phyloP scores from a whole-genome alignment of 352 stramenopile species.

The Globisporangium echinulatum region DNA sequence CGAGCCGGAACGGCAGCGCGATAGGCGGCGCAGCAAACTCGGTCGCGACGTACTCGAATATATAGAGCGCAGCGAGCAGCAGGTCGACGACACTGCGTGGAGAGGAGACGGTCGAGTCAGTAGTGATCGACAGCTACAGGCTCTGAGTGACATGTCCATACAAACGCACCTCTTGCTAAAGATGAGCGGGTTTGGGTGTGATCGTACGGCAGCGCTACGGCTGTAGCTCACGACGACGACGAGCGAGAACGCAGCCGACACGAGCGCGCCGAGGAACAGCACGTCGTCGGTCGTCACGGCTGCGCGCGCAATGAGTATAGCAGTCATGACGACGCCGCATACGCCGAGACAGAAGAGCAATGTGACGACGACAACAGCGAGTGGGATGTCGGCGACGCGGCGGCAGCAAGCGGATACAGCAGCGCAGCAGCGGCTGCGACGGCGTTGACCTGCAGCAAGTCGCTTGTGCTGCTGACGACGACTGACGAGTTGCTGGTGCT shows the following conservation, averaged over 20 bases:
- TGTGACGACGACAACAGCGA: constrained; percentile 26
- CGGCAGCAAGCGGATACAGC: neutral
- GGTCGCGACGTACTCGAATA: constrained; percentile 70
- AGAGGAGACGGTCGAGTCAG: neutral
- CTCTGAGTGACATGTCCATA: too few species aligned
- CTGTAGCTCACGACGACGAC: constrained; percentile 70
- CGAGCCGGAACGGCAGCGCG: constrained; percentile 50
- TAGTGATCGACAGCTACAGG: neutral
- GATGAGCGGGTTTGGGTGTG: constrained; percentile 81
- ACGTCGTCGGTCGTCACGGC: constrained; percentile 45
- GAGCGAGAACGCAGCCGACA: constrained; percentile 65
- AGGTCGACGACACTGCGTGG: constrained; percentile 57
- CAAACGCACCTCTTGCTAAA: constrained; percentile 68
- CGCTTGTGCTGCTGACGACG: constrained; percentile 3
- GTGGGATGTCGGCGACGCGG: constrained; percentile 8
- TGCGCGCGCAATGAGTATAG: constrained; percentile 8
- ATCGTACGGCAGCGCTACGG: constrained; percentile 42
- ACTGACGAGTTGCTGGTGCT: constrained; percentile 19
- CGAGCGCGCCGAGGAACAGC: constrained; percentile 64
- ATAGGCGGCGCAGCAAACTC: constrained; percentile 46
- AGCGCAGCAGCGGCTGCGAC: neutral
- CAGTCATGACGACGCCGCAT: constrained; percentile 25
- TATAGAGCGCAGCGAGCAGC: constrained; percentile 59
- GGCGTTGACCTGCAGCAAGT: too few species aligned
- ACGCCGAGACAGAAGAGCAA: constrained; percentile 35